phyloP scores from a whole-genome alignment of 352 stramenopile genomes.

The Pythium rishiriense region DNA sequence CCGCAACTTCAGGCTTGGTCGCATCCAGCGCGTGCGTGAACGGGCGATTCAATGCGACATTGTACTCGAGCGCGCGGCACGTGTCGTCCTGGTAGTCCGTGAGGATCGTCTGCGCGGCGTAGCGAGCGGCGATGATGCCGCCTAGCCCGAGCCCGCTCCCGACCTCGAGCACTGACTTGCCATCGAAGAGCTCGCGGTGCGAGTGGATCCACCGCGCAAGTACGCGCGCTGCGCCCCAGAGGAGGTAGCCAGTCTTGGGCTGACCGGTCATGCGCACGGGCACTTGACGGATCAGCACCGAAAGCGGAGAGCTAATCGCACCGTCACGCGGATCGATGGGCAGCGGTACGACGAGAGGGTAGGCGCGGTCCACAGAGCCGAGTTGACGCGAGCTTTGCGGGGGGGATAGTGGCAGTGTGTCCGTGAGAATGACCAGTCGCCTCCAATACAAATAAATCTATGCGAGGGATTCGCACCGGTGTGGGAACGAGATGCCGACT shows the following conservation, averaged over 20 bases:
- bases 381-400: slow-evolving; percentile 50
- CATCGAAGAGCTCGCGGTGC: slow-evolving; percentile 69
- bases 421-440: too few species aligned
- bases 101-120: slow-evolving; percentile 58
- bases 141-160: slow-evolving; percentile 80
- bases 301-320: slow-evolving; percentile 29
- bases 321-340: slow-evolving; percentile 63
- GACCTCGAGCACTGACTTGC: slow-evolving; percentile 78
- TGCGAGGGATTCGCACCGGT: too few species aligned
- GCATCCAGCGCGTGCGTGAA: slow-evolving; percentile 72
- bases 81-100: slow-evolving; percentile 88
- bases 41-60: slow-evolving; percentile 67
- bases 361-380: slow-evolving; percentile 51
- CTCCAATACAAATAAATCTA: too few species aligned
- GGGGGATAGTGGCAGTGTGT: too few species aligned
- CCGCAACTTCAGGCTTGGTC: slow-evolving; percentile 47
- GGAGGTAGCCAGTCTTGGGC: slow-evolving; percentile 81
- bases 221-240: slow-evolving; percentile 83
- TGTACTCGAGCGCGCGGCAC: slow-evolving; percentile 73
- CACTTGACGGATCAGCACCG: slow-evolving; percentile 81
- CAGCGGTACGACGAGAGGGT: slow-evolving; percentile 54
- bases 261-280: slow-evolving; percentile 84
- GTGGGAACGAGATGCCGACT: slow-evolving; percentile 70
- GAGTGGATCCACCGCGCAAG: slow-evolving; percentile 82
- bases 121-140: slow-evolving; percentile 74